Conservation (phyloP, 106 monocot genomes). For the Vanilla planifolia region DNA sequence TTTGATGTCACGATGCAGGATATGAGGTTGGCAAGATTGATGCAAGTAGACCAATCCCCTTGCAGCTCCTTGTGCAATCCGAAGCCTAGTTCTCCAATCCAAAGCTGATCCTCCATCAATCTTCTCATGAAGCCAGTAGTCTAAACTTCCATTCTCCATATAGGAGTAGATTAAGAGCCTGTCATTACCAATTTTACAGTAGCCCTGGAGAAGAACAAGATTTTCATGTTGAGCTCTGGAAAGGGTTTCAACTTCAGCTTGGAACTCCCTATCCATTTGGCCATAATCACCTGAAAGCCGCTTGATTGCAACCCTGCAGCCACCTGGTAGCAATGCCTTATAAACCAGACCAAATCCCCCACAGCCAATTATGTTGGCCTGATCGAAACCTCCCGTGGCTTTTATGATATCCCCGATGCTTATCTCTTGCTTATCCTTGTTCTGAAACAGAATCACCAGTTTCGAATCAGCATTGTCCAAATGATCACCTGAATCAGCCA, state of each 20-base stretch:
- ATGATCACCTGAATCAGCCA: constrained; percentile 16
- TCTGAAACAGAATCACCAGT: constrained; percentile 53
- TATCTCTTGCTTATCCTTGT: constrained; percentile 35
- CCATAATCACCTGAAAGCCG: constrained; percentile 60
- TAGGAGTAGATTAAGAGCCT: constrained; percentile 64
- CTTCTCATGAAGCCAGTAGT: constrained; percentile 77
- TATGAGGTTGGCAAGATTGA: constrained; percentile 48
- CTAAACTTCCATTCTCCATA: constrained; percentile 87
- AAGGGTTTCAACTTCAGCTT: constrained; percentile 68
- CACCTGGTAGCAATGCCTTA: constrained; percentile 41
- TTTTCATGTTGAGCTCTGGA: constrained; percentile 61
- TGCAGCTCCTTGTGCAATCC: constrained; percentile 61
- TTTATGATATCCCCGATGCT: constrained; percentile 40
- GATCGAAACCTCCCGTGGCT: constrained; percentile 52
- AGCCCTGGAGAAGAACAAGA: constrained; percentile 64
- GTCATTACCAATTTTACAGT: constrained; percentile 50
- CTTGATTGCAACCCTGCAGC: constrained; percentile 58
- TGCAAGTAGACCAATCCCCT: constrained; percentile 61
- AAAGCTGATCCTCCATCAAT: constrained; percentile 33
- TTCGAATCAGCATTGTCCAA: constrained; percentile 20
- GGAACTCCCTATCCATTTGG: constrained; percentile 73
- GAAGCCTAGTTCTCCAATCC: constrained; percentile 44
- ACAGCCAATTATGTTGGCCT: constrained; percentile 56
- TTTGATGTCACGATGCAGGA: constrained; percentile 73
- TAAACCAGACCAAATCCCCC: constrained; percentile 75